Percentiles rank a stretch among this genome's conserved stretches.
Conservation (phyloP, 2,329 filamentous ascomycete genomes). For the Paracoccidioides lutzii region DNA sequence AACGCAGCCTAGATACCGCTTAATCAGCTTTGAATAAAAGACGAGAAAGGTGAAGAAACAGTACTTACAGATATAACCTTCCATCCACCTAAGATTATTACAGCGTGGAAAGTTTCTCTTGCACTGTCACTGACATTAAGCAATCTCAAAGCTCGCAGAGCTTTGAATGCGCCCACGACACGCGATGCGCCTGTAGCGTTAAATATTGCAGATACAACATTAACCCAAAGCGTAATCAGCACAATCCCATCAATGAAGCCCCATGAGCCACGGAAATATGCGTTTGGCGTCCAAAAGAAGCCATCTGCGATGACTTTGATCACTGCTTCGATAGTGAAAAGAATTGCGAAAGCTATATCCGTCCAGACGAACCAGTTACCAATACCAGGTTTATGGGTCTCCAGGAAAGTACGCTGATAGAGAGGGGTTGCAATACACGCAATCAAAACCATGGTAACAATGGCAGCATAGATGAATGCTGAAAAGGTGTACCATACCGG, state of each 20-base stretch:
- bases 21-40: slow-evolving; percentile 1
- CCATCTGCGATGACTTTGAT: slow-evolving; percentile 95
- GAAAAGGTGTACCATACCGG: slow-evolving; percentile 88
- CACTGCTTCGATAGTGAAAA: slow-evolving; percentile 74
- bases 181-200: slow-evolving; percentile 76
- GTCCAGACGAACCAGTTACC: slow-evolving; percentile 92
- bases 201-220: slow-evolving; percentile 68
- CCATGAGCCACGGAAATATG: slow-evolving; percentile 93
- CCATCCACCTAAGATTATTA: slow-evolving; percentile 87
- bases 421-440: slow-evolving; percentile 90
- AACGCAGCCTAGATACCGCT: slow-evolving; percentile 53
- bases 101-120: slow-evolving; percentile 88
- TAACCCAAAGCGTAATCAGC: slow-evolving; percentile 87
- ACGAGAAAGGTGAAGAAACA: background rate
- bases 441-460: slow-evolving; percentile 94
- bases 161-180: slow-evolving; percentile 93
- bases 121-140: slow-evolving; percentile 95
- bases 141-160: slow-evolving; percentile 74
- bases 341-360: slow-evolving; percentile 72
- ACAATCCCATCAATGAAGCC: slow-evolving; percentile 90
- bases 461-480: slow-evolving; percentile 82
- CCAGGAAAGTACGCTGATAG: slow-evolving; percentile 80
- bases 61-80: slow-evolving; percentile 71
- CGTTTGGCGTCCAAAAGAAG: slow-evolving; percentile 92
- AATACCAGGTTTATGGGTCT: slow-evolving; percentile 44